These are phyloP conservation scores for Cystobasidium tubakii DNA, from an alignment of 768 basidiomycete genomes.

Conservation along the genomic window DNA sequence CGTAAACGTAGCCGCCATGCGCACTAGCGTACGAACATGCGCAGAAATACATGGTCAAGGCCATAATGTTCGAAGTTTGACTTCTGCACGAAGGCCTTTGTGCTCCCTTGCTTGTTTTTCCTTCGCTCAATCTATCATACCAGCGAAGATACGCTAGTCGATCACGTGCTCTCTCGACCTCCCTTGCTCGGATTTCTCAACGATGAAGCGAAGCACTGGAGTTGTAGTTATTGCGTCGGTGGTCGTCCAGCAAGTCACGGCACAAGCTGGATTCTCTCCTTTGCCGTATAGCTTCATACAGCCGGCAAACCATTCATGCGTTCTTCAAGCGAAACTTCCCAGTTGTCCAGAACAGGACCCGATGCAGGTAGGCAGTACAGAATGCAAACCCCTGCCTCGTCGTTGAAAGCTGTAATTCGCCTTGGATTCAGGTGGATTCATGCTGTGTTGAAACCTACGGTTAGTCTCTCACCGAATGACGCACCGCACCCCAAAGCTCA, in stretches of 20 bases:
- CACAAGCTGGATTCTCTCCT: slow-evolving; percentile 13
- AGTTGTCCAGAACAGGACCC: slow-evolving; percentile 9
- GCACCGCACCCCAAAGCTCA: too few species aligned
- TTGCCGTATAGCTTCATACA: slow-evolving; percentile 11
- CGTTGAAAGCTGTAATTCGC: neutral
- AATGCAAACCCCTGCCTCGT: neutral
- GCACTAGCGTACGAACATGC: slow-evolving; percentile 11
- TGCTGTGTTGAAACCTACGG: slow-evolving; percentile 10
- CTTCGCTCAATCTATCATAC: too few species aligned
- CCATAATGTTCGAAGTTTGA: too few species aligned
- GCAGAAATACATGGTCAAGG: neutral
- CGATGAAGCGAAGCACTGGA: neutral
- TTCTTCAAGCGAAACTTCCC: neutral
- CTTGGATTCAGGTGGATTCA: neutral
- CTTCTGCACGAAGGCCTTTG: too few species aligned
- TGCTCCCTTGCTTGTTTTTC: too few species aligned
- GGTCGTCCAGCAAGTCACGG: neutral
- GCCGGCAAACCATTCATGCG: slow-evolving; percentile 25
- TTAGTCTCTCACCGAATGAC: neutral
- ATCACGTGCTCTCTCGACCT: neutral
- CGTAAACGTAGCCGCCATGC: neutral
- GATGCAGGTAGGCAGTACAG: neutral
- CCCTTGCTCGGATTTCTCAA: too few species aligned
- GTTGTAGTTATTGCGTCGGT: neutral
- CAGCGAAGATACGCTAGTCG: neutral